Conservation (phyloP, 805 yeast genomes). For the Grigorovia humatica region DNA sequence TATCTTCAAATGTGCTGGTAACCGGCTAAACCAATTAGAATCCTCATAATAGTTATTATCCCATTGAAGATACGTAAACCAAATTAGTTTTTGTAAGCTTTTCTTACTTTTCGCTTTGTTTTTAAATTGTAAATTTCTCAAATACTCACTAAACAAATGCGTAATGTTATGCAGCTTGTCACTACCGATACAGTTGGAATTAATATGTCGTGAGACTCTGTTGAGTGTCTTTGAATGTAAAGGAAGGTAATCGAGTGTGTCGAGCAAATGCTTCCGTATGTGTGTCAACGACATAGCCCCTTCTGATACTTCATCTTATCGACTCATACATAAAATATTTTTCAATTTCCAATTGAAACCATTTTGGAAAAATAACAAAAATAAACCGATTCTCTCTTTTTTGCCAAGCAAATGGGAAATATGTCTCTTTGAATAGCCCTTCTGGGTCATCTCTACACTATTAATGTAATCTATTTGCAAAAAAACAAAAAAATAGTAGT, state of each 20-base stretch:
- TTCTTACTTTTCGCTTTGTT: background rate
- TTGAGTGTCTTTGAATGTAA: background rate
- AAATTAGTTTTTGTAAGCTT: background rate
- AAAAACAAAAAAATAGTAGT: too few relatives aligned
- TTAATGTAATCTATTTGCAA: too few relatives aligned
- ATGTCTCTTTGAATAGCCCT: too few relatives aligned
- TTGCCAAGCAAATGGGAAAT: too few relatives aligned
- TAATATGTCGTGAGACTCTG: background rate
- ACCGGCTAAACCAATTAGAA: background rate
- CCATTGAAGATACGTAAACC: conserved; percentile 2
- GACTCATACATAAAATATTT: too few relatives aligned
- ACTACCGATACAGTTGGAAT: background rate
- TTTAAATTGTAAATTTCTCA: background rate
- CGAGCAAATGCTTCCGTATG: background rate
- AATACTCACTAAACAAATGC: background rate
- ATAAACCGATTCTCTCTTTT: too few relatives aligned
- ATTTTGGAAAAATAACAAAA: too few relatives aligned
- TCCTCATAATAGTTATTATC: background rate
- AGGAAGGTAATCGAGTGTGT: background rate
- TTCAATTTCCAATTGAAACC: background rate
- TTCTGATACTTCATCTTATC: background rate
- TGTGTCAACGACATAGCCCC: background rate
- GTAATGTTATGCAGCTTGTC: background rate
- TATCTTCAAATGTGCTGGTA: conserved; percentile 4
- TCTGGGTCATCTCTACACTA: too few relatives aligned